Evolutionary conservation across 1,284 basidiomycete genomes (phyloP).

Genomic region (Pseudozyma tsukubaensis): DNA sequence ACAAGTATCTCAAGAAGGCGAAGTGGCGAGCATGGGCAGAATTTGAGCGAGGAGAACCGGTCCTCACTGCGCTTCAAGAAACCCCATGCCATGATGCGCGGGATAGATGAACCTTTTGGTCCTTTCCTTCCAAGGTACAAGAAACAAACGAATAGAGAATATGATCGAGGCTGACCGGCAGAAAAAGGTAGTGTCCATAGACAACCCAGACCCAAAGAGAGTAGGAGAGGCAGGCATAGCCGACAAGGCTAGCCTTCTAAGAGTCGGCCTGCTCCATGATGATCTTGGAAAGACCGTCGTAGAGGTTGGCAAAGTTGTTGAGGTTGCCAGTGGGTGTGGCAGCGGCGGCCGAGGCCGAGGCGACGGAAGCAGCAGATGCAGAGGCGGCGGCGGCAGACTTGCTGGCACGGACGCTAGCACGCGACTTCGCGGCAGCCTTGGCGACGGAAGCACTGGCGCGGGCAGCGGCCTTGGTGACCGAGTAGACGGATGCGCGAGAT

Average conservation of each 20-base stretch:
- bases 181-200: constrained; percentile 26
- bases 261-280: constrained; percentile 50
- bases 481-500: constrained; percentile 46
- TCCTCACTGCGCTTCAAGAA: constrained; percentile 10
- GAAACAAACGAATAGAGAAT: constrained; percentile 6
- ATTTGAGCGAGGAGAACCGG: constrained; percentile 25
- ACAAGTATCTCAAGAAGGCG: constrained; percentile 2
- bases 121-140: constrained; percentile 26
- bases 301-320: constrained; percentile 61
- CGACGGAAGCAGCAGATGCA: constrained; percentile 27
- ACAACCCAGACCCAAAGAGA: constrained; percentile 9
- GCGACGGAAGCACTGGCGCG: constrained; percentile 34
- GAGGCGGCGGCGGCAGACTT: constrained; percentile 33
- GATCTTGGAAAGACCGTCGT: constrained; percentile 63
- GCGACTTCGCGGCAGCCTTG: constrained; percentile 31
- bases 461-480: constrained; percentile 48
- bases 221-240: neutral
- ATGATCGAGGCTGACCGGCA: constrained; percentile 27
- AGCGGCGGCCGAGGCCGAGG: constrained; percentile 37
- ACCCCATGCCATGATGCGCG: neutral
- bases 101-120: constrained; percentile 12
- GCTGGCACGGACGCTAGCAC: constrained; percentile 36
- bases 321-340: constrained; percentile 57
- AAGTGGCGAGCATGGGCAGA: constrained; percentile 4
- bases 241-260: neutral